phyloP scores from a whole-genome alignment of 768 basidiomycete species.

The Termitomyces sp. region DNA sequence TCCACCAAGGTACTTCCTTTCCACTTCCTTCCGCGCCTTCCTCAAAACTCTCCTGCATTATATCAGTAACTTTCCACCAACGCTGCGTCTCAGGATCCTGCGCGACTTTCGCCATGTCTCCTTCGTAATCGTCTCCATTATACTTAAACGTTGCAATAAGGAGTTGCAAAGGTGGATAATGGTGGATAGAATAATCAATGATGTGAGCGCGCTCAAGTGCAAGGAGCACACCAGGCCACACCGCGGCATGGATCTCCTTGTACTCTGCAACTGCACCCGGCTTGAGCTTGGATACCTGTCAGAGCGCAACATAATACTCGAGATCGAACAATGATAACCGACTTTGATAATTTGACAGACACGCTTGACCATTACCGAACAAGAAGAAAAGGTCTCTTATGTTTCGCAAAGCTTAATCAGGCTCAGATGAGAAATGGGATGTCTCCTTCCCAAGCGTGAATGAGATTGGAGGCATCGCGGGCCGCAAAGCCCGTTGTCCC shows the following conservation, averaged over 20 bases:
- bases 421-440: not conserved
- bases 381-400: not conserved
- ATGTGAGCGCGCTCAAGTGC: conserved; percentile 60
- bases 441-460: not conserved
- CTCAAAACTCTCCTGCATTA: conserved; percentile 75
- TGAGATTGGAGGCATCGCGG: conserved; percentile 2
- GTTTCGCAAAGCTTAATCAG: not conserved
- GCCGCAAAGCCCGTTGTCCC: conserved; percentile 6
- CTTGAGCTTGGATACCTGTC: conserved; percentile 41
- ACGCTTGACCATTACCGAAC: conserved; percentile 37
- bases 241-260: conserved; percentile 51
- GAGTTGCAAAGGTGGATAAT: conserved; percentile 55
- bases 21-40: conserved; percentile 67
- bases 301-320: not conserved
- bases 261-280: conserved; percentile 47
- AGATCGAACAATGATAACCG: conserved; percentile 9
- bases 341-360: conserved; percentile 75
- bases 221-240: conserved; percentile 68
- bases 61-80: conserved; percentile 77
- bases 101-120: conserved; percentile 60
- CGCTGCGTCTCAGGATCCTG: conserved; percentile 64
- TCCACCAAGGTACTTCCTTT: conserved; percentile 67
- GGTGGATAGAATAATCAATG: conserved; percentile 72
- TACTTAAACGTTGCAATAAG: conserved; percentile 83
- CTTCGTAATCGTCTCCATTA: conserved; percentile 56